Base-by-base conservation (phyloP, 345 rosid genomes). In the Balakata baccata region DNA sequence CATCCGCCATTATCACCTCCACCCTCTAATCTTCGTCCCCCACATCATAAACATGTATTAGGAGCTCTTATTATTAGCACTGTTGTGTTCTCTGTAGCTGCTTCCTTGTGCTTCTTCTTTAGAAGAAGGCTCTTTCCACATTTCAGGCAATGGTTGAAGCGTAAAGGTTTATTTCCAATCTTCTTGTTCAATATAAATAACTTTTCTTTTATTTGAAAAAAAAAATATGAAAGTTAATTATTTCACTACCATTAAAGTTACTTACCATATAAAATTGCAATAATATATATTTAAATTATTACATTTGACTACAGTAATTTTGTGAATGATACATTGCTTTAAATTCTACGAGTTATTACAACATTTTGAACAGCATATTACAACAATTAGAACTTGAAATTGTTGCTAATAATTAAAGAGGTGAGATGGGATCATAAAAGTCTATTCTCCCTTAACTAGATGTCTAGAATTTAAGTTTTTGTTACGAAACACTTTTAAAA, bases 101-200 rank as follows among this genome's bases (percentile, higher is more conserved):
- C 66, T 51, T 67, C 81, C 14, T 75, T 80, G 11, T 66, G 74
- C 25, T 67, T 83, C 62, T 81, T 74, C 17, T 64, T 80, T 68
- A 72, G 83, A 74, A 76, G 80, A 74, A 82, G 75, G 78, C 57
- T 87, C 20, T 47, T 74, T 51, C 83, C 85, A 3, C 6, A 66
- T 63, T 29, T 81, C 17, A 4, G 46, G 17, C 81, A 10, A 65
- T 47, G 23, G 46, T 53, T 68, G 71, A 38, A 16, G 23, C 46
- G 25, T 14, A 78, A 82, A 79, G 89, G 88, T 86, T 65, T 64
- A 76, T 12, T 18, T 2, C 2, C 4, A 14, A 57, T 13, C 6
- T 11, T 17, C 52, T 18, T n/a, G 16, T 14, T 59, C 3, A 10
- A 22, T 11, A 22, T 17, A 13, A 6, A 38, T 9, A 25, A 38